Percentiles rank a stretch among this genome's conserved stretches.
phyloP scores from a whole-genome alignment of 495 filamentous ascomycete species.

The Aspergillus homomorphus region DNA sequence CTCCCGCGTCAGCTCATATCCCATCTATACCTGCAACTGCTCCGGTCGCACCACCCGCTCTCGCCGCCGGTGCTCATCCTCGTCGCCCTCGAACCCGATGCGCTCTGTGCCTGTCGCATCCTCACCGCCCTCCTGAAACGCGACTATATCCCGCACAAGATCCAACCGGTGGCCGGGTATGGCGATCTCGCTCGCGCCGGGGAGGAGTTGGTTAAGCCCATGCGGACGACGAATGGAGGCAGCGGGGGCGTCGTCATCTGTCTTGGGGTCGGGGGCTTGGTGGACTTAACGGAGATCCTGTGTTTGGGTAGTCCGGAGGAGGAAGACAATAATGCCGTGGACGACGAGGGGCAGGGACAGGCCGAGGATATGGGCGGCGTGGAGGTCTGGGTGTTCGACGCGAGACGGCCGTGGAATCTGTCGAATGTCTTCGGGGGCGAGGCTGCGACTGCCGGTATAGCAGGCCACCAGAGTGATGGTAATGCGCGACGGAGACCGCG shows the following conservation, averaged over 20 bases:
- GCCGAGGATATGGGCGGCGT: constrained; percentile 62
- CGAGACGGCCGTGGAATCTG: constrained; percentile 90
- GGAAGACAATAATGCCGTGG: constrained; percentile 45
- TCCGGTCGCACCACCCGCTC: constrained; percentile 73
- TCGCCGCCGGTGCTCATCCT: constrained; percentile 90
- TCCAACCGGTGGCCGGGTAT: constrained; percentile 91
- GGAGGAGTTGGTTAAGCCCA: constrained; percentile 70
- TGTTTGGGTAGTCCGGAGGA: constrained; percentile 55
- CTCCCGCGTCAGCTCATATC: constrained; percentile 85
- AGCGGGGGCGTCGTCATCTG: constrained; percentile 85
- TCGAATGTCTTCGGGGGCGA: constrained; percentile 84
- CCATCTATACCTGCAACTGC: constrained; percentile 84
- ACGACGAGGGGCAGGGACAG: background rate
- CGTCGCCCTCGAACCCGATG: constrained; percentile 90
- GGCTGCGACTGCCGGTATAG: constrained; percentile 42
- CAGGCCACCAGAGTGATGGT: constrained; percentile 38
- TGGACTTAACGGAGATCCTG: constrained; percentile 74
- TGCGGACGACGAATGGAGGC: constrained; percentile 77
- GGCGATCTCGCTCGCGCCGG: constrained; percentile 78
- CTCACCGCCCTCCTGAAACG: constrained; percentile 85
- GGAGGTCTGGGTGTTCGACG: constrained; percentile 93
- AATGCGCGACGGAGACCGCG: constrained; percentile 50
- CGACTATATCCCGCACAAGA: constrained; percentile 98
- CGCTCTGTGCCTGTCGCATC: constrained; percentile 92
- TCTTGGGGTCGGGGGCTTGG: constrained; percentile 85